phyloP scores from a whole-genome alignment of 2,329 filamentous ascomycete species.

The Penicillium glabrum region DNA sequence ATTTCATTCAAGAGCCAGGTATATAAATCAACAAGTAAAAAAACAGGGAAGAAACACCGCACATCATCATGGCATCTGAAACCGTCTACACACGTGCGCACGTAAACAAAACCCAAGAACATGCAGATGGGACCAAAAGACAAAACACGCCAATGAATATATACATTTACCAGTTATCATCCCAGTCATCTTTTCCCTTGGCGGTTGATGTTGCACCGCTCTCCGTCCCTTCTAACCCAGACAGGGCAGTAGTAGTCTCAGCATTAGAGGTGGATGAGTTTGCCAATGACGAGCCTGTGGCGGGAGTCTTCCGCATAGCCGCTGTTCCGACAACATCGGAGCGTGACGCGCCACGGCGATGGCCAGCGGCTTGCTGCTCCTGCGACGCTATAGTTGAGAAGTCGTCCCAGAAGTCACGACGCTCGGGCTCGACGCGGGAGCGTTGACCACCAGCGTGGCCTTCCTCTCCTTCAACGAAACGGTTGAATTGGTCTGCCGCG shows the following conservation, averaged over 20 bases:
- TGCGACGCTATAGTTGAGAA: conserved; percentile 67
- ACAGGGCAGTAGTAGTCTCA: conserved; percentile 23
- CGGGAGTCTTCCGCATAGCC: conserved; percentile 57
- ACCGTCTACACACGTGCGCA: not conserved
- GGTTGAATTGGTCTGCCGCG: conserved; percentile 76
- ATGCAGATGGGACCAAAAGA: not conserved
- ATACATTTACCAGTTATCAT: conserved; percentile 48
- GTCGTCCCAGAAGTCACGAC: conserved; percentile 88
- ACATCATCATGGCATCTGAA: conserved; percentile 4
- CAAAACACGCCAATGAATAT: conserved; percentile 6
- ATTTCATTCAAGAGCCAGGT: conserved; percentile 10
- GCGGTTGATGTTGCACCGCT: conserved; percentile 19
- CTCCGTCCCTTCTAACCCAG: conserved; percentile 20
- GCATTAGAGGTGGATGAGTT: conserved; percentile 15
- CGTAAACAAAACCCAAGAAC: not conserved
- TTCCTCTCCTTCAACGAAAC: conserved; percentile 79
- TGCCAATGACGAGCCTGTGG: conserved; percentile 13
- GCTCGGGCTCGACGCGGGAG: conserved; percentile 58
- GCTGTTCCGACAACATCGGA: conserved; percentile 62
- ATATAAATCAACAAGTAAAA: conserved; percentile 1
- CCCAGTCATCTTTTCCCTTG: conserved; percentile 60
- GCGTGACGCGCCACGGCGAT: conserved; percentile 32
- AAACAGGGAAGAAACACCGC: conserved; percentile 1
- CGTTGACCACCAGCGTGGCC: conserved; percentile 45
- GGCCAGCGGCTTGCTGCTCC: conserved; percentile 16